Evolutionary conservation across 2,329 filamentous ascomycete species (phyloP).

Genomic region (Apiospora malaysiana): DNA sequence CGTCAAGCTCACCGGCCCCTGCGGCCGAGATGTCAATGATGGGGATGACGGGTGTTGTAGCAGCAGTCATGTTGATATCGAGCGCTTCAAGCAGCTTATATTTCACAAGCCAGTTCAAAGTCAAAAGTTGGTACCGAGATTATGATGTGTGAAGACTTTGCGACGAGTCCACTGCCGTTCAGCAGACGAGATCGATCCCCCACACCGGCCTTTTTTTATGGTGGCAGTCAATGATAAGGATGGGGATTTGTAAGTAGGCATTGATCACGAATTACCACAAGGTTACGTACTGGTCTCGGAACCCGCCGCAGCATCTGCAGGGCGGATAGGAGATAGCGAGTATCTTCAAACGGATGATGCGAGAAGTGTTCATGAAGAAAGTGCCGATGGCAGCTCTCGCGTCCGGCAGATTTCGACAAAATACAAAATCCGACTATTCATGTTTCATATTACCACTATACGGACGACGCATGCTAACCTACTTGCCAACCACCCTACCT

Average conservation of each 20-base stretch:
- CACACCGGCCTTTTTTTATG: neutral
- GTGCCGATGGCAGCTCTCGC: neutral
- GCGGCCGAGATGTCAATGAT: constrained; percentile 79
- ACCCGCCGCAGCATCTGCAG: neutral
- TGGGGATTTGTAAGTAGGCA: neutral
- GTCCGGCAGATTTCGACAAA: too few relatives aligned
- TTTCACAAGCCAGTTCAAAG: neutral
- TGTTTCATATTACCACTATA: neutral
- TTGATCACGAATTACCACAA: neutral
- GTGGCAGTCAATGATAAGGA: neutral
- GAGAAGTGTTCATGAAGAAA: neutral
- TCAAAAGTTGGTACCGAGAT: neutral
- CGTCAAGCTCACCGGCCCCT: constrained; percentile 54
- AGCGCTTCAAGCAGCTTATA: neutral
- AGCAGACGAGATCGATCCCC: neutral
- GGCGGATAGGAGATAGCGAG: neutral
- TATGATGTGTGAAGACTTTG: neutral
- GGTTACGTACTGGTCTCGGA: neutral
- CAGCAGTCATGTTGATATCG: neutral
- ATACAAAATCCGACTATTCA: too few relatives aligned
- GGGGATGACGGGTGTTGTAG: constrained; percentile 63
- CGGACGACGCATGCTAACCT: neutral
- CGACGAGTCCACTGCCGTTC: constrained; percentile 29
- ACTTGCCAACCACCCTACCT: too few relatives aligned
- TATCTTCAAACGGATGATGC: neutral